Conservation (phyloP, 2,329 filamentous ascomycete genomes). For the Sporothrix pallida region DNA sequence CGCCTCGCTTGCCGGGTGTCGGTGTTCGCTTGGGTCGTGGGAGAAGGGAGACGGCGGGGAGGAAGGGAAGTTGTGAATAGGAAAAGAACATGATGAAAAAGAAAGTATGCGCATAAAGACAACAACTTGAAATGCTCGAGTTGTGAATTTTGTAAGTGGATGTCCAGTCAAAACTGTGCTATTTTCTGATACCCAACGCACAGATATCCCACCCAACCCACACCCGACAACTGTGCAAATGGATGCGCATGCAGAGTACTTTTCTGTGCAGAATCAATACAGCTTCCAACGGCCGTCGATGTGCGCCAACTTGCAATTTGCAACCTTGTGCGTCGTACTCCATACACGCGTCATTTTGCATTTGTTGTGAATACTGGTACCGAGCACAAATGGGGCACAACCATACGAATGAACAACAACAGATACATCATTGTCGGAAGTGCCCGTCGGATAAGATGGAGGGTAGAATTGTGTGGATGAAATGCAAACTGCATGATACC, state of each 20-base stretch:
- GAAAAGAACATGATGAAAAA: background rate
- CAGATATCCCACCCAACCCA: background rate
- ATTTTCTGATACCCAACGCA: background rate
- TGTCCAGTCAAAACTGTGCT: background rate
- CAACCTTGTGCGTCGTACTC: too few species aligned
- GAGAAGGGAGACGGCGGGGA: background rate
- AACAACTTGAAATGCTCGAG: too few species aligned
- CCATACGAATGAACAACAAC: too few species aligned
- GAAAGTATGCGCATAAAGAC: background rate
- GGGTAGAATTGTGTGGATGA: background rate
- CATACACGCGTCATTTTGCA: too few species aligned
- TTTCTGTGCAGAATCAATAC: background rate
- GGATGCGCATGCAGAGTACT: background rate
- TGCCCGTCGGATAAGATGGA: background rate
- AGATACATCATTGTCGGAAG: background rate
- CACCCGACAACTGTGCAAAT: background rate
- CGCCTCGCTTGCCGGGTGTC: slow-evolving; percentile 18
- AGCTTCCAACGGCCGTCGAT: too few species aligned
- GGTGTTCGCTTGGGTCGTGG: background rate
- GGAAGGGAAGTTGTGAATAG: background rate
- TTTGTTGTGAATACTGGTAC: too few species aligned
- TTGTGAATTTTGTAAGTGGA: background rate
- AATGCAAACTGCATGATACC: background rate
- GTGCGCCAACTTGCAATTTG: too few species aligned
- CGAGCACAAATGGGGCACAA: too few species aligned